Conservation (phyloP, 208 protist genomes). For the Crithidia bombi region DNA sequence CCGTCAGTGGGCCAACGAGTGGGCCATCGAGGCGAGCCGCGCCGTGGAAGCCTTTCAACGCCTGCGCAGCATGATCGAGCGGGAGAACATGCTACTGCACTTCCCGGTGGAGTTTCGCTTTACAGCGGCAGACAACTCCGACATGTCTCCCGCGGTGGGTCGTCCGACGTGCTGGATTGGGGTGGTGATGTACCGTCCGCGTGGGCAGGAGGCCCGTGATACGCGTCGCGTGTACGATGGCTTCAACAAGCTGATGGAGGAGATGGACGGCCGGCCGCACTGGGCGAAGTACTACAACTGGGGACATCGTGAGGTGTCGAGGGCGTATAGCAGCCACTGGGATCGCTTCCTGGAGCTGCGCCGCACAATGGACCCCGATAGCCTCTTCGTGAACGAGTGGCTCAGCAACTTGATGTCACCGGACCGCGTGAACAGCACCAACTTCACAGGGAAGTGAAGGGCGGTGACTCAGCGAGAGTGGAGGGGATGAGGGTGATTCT, state of each 20-base stretch:
- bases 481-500: neutral
- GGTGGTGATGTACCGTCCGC: constrained; percentile 86
- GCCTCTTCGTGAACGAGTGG: constrained; percentile 77
- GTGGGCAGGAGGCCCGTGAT: constrained; percentile 51
- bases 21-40: constrained; percentile 59
- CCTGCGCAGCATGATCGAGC: constrained; percentile 59
- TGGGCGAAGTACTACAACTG: constrained; percentile 87
- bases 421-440: constrained; percentile 42
- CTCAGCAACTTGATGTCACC: constrained; percentile 52
- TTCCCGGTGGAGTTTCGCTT: constrained; percentile 91
- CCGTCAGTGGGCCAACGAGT: constrained; percentile 83
- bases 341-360: constrained; percentile 60
- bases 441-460: constrained; percentile 18
- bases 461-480: neutral
- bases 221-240: constrained; percentile 66
- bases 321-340: constrained; percentile 66
- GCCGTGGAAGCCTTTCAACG: constrained; percentile 51
- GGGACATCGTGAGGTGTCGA: constrained; percentile 39
- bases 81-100: constrained; percentile 61
- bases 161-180: constrained; percentile 83
- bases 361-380: constrained; percentile 55
- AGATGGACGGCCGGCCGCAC: constrained; percentile 75
- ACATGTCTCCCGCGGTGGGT: constrained; percentile 63
- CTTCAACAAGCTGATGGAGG: constrained; percentile 61
- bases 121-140: constrained; percentile 49